Evolutionary conservation across 179 eudicot species (phyloP), one percentile per base, ranked within the genome.

Genomic region (Beta corolliflora): DNA sequence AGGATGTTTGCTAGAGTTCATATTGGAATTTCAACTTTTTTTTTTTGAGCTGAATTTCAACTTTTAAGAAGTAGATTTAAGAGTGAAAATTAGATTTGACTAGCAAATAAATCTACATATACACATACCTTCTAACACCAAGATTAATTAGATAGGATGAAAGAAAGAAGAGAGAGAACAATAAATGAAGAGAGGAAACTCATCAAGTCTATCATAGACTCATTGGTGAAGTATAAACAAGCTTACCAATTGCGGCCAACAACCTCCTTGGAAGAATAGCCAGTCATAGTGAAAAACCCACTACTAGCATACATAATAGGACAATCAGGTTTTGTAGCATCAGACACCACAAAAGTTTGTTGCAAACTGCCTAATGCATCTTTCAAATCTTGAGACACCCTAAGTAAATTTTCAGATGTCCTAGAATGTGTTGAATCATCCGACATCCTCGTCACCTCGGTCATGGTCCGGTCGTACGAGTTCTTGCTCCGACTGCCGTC

Each of bases 281-380:
- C 98, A 55, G 99, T 97, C 98, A 97, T 97, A n/a, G 88, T 87
- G 79, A 92, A 97, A 52, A 97, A 97, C 9, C 99, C 99, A 82
- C 91, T 91, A 73, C 99, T 97, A 41, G 99, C 99, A 83, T 93
- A 97, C 82, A 97, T 59, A 5, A 97, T 94, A 1, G 99, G 99
- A 59, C 89, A 90, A 46, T 97, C 97, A 8, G 99, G 97, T 81
- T 93, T 94, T 19, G 98, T 91, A 31, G 99, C 99, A 81, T 97
- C 99, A 0, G 97, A 94, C 25, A 97, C 98, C 36, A 97, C 99
- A 88, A 97, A 97, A 0, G 99, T 97, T 78, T 97, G 99, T 61
- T 97, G 97, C 75, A 97, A 81, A 3, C 92, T 91, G 0, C 97
- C 86, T 78, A 97, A 78, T 52, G 98, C 99, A 56, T 94, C 97